Conservation (phyloP, 257 asterid species). For the Buddleja alternifolia region DNA sequence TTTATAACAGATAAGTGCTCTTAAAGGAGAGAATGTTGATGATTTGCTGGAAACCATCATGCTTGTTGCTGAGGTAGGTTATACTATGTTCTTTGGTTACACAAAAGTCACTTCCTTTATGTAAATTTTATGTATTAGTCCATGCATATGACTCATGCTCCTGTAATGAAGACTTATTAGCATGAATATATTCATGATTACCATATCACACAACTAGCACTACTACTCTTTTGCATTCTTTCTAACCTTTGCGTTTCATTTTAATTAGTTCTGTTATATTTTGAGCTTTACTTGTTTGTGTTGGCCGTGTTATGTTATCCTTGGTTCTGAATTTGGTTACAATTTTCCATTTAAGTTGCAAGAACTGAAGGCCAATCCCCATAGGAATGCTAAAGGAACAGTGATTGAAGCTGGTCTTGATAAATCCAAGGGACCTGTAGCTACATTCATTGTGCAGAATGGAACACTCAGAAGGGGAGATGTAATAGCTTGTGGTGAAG, state of each 20-base stretch:
- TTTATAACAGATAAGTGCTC: constrained; percentile 86
- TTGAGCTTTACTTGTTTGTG: constrained; percentile 12
- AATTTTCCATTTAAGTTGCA: constrained; percentile 61
- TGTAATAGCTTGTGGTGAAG: constrained; percentile 86
- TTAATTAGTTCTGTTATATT: background rate
- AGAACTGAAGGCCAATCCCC: constrained; percentile 99
- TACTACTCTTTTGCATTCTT: too few relatives aligned
- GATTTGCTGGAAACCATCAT: constrained; percentile 86
- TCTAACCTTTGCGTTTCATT: background rate
- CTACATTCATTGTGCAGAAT: constrained; percentile 94
- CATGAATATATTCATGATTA: background rate
- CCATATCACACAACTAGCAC: background rate
- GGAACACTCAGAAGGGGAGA: constrained; percentile 94
- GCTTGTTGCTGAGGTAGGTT: constrained; percentile 80
- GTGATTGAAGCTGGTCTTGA: constrained; percentile 97
- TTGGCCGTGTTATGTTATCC: constrained; percentile 11
- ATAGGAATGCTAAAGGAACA: constrained; percentile 91
- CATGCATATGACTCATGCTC: background rate
- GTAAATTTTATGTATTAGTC: too few relatives aligned
- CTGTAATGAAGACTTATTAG: background rate
- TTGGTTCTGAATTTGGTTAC: constrained; percentile 33
- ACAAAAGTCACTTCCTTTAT: too few relatives aligned
- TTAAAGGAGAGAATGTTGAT: constrained; percentile 92
- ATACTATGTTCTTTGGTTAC: constrained; percentile 9
- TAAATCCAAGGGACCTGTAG: constrained; percentile 91